A percentile compares a stretch with the other conserved stretches of the same genome.
phyloP scores from a whole-genome alignment of 192 early-diverging fungal species.

The Lunasporangiospora selenospora region DNA sequence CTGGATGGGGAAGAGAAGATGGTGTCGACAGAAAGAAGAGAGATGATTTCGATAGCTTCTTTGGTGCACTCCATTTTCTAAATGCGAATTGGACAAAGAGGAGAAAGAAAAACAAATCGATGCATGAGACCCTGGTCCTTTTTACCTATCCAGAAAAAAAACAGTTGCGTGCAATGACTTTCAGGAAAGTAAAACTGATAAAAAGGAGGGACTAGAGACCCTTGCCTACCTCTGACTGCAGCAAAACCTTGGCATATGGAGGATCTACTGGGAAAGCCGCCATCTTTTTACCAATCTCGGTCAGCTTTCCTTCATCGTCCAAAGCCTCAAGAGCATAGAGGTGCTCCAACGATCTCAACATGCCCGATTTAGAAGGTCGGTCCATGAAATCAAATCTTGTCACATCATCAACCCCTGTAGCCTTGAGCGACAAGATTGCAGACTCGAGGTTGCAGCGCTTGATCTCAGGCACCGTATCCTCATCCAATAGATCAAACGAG shows the following conservation, averaged over 20 bases:
- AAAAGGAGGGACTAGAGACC: no score
- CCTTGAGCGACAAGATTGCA: conserved; percentile 88
- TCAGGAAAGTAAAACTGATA: no score
- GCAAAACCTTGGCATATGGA: conserved; percentile 85
- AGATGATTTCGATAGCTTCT: conserved; percentile 89
- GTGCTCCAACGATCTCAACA: conserved; percentile 87
- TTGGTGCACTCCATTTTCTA: conserved; percentile 75
- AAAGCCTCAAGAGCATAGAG: conserved; percentile 90
- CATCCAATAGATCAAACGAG: conserved; percentile 73
- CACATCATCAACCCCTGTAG: conserved; percentile 90
- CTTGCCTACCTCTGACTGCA: conserved; percentile 75
- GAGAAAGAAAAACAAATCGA: conserved; percentile 2
- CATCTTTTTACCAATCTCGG: conserved; percentile 82
- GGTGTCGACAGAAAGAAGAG: conserved; percentile 91
- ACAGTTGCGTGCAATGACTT: no score
- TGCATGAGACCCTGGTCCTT: background rate
- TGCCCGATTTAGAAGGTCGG: conserved; percentile 72
- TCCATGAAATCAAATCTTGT: conserved; percentile 96
- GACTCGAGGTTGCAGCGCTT: conserved; percentile 89
- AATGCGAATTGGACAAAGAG: conserved; percentile 10
- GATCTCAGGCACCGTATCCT: conserved; percentile 93
- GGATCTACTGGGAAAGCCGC: conserved; percentile 94
- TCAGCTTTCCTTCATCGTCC: conserved; percentile 80
- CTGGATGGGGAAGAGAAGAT: conserved; percentile 90
- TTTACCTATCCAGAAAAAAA: no score